phyloP scores from a whole-genome alignment of 1,284 basidiomycete genomes.

The Inonotus obliquus region DNA sequence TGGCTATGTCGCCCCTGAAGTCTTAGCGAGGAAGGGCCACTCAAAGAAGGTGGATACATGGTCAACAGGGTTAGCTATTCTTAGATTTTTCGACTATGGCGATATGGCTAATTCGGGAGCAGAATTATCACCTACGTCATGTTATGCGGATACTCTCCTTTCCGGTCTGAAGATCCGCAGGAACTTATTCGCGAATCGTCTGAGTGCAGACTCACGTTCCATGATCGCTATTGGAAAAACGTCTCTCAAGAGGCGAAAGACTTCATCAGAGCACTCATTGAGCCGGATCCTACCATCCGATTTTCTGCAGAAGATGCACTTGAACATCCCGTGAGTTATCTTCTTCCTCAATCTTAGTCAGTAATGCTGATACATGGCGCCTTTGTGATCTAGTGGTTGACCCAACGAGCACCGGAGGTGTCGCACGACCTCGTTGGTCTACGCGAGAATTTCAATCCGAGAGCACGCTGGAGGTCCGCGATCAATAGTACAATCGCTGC shows the following conservation, averaged over 20 bases:
- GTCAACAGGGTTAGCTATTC: slow-evolving; percentile 73
- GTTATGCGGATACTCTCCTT: slow-evolving; percentile 91
- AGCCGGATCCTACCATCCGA: slow-evolving; percentile 48
- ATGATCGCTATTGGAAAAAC: slow-evolving; percentile 92
- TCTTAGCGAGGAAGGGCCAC: slow-evolving; percentile 79
- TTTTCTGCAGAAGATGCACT: slow-evolving; percentile 50
- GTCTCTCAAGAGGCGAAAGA: slow-evolving; percentile 76
- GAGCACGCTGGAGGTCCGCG: slow-evolving; percentile 62
- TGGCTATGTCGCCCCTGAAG: slow-evolving; percentile 94
- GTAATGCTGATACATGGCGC: background rate
- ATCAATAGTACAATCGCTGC: slow-evolving; percentile 60
- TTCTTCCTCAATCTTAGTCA: slow-evolving; percentile 3
- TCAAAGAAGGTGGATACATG: slow-evolving; percentile 92
- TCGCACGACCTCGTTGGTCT: slow-evolving; percentile 69
- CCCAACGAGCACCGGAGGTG: slow-evolving; percentile 48
- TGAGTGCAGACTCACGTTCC: slow-evolving; percentile 82
- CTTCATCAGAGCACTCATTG: slow-evolving; percentile 42
- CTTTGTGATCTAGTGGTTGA: slow-evolving; percentile 56
- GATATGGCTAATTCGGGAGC: background rate
- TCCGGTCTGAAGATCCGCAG: slow-evolving; percentile 78
- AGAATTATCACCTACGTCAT: slow-evolving; percentile 93
- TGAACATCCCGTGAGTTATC: slow-evolving; percentile 39
- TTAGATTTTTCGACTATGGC: background rate
- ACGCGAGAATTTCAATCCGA: slow-evolving; percentile 74
- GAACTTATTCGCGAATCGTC: slow-evolving; percentile 81